Base-by-base conservation (phyloP, 176 grass and related monocot species). In the Tillandsia leiboldiana region DNA sequence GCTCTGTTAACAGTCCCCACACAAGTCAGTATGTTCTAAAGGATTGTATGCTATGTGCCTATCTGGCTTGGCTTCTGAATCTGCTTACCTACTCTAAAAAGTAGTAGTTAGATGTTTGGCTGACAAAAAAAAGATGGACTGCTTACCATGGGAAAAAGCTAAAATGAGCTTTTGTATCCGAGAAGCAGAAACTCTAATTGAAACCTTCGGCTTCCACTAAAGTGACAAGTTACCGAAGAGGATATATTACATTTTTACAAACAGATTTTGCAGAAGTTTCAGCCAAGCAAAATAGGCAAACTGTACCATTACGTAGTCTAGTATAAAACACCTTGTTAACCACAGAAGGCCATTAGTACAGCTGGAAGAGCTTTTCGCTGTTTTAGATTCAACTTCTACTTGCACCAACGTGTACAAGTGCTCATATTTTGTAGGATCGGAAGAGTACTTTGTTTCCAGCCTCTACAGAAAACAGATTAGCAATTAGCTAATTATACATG, bases 331-430 rank as follows among this genome's bases (percentile, higher is more conserved):
- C 87, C 91, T 87, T 70, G 91, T 96, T 73, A 96, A 58, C 84
- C 87, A 96, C 72, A 90, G 70, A 80, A 96, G 87, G 14, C 84
- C 87, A 48, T 96, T 94, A 63, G 80, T 69, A 75, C 86, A 86
- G 51, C 42, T 96, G 28, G 82, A 90, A 23, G 91, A 96, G 56
- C 84, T 75, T 83, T 96, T 87, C 20, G 84, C 84, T 74, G 84
- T 90, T 82, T 91, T 91, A 22, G 79, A 78, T 50, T 72, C 72
- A 11, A 91, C 73, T 80, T 96, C 91, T 57, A 88, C 71, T 86
- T 85, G 80, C 78, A 96, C 80, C 84, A 96, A 62, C 65, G 59
- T 86, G 76, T 96, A 72, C 51, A 96, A 33, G 22, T 91, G 76
- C 67, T 91, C 77, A 50, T 74, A 91, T 63, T 86, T 91, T 52